Base-by-base conservation (phyloP, 208 protist genomes). In the Leishmania gerbilli region DNA sequence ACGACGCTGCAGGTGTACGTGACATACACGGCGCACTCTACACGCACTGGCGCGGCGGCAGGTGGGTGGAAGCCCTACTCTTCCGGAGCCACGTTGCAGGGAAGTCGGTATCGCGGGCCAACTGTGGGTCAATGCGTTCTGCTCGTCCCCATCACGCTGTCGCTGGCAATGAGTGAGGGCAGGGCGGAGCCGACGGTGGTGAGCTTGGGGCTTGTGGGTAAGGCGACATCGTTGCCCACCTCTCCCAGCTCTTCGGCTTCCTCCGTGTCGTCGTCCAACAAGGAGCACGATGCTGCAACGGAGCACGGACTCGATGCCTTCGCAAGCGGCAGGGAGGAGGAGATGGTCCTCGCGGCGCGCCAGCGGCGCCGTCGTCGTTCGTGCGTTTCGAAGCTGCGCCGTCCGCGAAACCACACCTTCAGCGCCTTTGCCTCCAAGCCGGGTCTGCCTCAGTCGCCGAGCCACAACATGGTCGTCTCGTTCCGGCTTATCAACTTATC, bases 401-500 rank as follows among this genome's bases (percentile, higher is more conserved):
- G 76, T 3, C 76, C 76, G 34, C 77, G 53, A 71, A 55, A 88
- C n/a, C 74, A 83, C 31, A 84, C 78, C 62, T 83, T 80, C 72
- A 51, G 76, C 49, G 75, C 65, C 53, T 74, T 71, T 37, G 64
- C 40, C 56, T 75, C 77, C 62, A 83, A 78, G 45, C 56, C 72
- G 9, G 72, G 65, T 7, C 76, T 83, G 34, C 79, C 69, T 56
- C 74, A 68, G 71, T 31, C 79, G 11, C 58, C 80, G 27, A 53
- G 60, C 17, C 56, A 74, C 62, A 77, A 81, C 64, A 42, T 80
- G 55, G 62, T 77, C 11, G 84, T 91, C 27, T 65, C 40, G 42
- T 85, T 95, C 68, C 76, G 64, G 19, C 69, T 97, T 6, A 78
- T 85, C 47, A 97, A 97, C 77, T 71, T 95, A 27, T 97, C 95